Conservation (phyloP, 1,284 basidiomycete genomes). For the Pulveroboletus sp. region DNA sequence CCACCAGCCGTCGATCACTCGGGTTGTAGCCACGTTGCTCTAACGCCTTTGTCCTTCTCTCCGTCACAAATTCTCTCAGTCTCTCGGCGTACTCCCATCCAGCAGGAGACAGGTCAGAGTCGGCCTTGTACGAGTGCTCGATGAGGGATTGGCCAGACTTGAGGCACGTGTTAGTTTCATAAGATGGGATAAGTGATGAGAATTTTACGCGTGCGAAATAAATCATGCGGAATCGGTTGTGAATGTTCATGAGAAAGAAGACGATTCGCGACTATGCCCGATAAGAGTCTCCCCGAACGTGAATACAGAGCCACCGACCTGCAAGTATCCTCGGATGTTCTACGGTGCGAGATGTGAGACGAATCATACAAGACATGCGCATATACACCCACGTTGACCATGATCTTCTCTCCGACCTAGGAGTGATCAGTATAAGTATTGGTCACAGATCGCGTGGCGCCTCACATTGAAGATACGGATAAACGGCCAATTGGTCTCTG, state of each 20-base stretch:
- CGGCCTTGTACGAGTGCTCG: slow-evolving; percentile 98
- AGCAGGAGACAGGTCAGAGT: slow-evolving; percentile 92
- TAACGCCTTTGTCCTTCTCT: slow-evolving; percentile 68
- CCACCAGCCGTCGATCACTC: slow-evolving; percentile 71
- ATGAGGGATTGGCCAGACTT: slow-evolving; percentile 92
- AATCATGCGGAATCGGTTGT: slow-evolving; percentile 87
- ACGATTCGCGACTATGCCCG: slow-evolving; percentile 79
- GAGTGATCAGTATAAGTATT: slow-evolving; percentile 6
- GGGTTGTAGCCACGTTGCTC: slow-evolving; percentile 68
- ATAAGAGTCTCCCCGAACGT: neutral
- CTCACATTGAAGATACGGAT: slow-evolving; percentile 94
- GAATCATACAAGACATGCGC: neutral
- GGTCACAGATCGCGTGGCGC: neutral
- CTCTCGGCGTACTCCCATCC: slow-evolving; percentile 94
- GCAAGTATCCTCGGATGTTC: slow-evolving; percentile 86
- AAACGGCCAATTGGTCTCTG: slow-evolving; percentile 84
- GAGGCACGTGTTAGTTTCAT: slow-evolving; percentile 2
- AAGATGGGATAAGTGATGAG: neutral
- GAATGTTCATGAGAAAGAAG: slow-evolving; percentile 98
- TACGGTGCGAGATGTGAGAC: slow-evolving; percentile 38
- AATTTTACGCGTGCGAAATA: slow-evolving; percentile 85
- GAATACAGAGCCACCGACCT: slow-evolving; percentile 45
- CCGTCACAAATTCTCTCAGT: slow-evolving; percentile 82
- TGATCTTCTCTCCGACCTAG: slow-evolving; percentile 90
- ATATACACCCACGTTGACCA: slow-evolving; percentile 71